phyloP scores from a whole-genome alignment of 2,329 filamentous ascomycete species.

The Epichloe uncinata region DNA sequence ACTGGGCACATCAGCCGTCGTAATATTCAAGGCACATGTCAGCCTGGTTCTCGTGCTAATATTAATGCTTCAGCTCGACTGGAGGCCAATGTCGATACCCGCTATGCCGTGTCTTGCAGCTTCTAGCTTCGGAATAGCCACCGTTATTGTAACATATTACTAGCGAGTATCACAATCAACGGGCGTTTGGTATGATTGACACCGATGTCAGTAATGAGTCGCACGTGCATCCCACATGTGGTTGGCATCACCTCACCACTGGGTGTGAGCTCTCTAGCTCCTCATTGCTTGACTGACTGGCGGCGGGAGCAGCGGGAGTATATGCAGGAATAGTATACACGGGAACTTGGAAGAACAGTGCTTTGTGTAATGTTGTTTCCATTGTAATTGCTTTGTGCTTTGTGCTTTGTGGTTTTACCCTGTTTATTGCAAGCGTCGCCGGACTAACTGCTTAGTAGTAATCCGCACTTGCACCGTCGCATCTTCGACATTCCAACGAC shows the following conservation, averaged over 20 bases:
- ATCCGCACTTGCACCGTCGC: neutral
- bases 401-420: neutral
- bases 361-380: too few species aligned
- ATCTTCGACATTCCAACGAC: neutral
- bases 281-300: too few species aligned
- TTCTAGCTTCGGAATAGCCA: neutral
- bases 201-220: neutral
- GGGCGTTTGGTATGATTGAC: neutral
- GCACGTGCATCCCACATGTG: neutral
- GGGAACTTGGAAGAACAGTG: too few species aligned
- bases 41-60: neutral
- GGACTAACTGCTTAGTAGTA: neutral
- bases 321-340: too few species aligned
- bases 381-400: neutral
- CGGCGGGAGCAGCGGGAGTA: neutral
- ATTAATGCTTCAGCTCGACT: neutral
- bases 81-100: constrained; percentile 1
- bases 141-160: neutral
- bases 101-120: neutral
- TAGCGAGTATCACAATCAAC: neutral
- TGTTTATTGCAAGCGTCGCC: too few species aligned
- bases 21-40: neutral
- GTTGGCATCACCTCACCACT: neutral
- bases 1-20: neutral
- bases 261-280: neutral